phyloP scores from a whole-genome alignment of 2,329 filamentous ascomycete genomes.

The Hymenoscyphus fructigenus region DNA sequence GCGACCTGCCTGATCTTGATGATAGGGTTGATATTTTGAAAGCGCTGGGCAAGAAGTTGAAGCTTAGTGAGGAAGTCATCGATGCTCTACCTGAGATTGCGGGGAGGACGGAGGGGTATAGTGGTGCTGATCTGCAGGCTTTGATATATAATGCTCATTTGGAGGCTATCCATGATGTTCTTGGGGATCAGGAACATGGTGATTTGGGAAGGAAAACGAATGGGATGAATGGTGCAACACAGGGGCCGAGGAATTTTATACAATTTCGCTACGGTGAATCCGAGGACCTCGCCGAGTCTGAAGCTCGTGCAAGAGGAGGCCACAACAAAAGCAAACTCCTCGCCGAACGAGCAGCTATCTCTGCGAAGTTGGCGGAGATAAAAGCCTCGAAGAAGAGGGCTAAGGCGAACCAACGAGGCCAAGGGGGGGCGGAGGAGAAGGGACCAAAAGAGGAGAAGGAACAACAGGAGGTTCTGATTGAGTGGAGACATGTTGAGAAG shows the following conservation, averaged over 20 bases:
- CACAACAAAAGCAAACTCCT: slow-evolving; percentile 55
- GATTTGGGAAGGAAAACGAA: slow-evolving; percentile 36
- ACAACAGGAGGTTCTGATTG: slow-evolving; percentile 72
- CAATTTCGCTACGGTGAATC: slow-evolving; percentile 80
- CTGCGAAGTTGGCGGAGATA: slow-evolving; percentile 78
- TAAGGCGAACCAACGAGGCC: slow-evolving; percentile 29
- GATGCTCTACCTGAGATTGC: slow-evolving; percentile 68
- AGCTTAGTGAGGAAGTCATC: slow-evolving; percentile 64
- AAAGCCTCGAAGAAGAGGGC: slow-evolving; percentile 60
- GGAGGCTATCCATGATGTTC: slow-evolving; percentile 91
- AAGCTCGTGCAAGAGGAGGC: slow-evolving; percentile 42
- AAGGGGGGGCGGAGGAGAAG: too few relatives aligned
- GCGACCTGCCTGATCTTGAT: slow-evolving; percentile 77
- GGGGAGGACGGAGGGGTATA: slow-evolving; percentile 80
- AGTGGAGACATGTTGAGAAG: slow-evolving; percentile 78
- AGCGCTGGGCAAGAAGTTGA: slow-evolving; percentile 79
- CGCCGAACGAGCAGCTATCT: slow-evolving; percentile 76
- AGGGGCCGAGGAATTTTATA: slow-evolving; percentile 58
- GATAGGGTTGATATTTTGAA: slow-evolving; percentile 87
- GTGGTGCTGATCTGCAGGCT: slow-evolving; percentile 90
- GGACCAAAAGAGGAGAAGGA: slow-evolving; percentile 45
- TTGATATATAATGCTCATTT: slow-evolving; percentile 95
- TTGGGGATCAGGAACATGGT: slow-evolving; percentile 59
- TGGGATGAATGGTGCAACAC: slow-evolving; percentile 20
- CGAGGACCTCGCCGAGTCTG: slow-evolving; percentile 46